phyloP scores from a whole-genome alignment of 2,329 filamentous ascomycete genomes.

The Didymella segeticola region DNA sequence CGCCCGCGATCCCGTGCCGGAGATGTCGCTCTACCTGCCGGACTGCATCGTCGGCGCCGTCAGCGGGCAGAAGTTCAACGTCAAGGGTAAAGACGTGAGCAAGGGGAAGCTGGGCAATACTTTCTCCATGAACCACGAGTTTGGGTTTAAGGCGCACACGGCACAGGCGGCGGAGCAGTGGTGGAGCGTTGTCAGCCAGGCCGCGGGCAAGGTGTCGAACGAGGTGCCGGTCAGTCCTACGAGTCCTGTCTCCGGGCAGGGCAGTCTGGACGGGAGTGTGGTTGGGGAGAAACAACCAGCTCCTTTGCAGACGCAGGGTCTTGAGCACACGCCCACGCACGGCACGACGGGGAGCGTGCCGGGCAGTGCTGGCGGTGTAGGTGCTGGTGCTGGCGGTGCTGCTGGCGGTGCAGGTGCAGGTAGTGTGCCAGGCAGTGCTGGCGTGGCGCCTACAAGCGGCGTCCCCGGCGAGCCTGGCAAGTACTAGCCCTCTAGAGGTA shows the following conservation, averaged over 20 bases:
- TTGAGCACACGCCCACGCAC: conserved; percentile 30
- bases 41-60: conserved; percentile 80
- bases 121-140: conserved; percentile 78
- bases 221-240: conserved; percentile 51
- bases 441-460: conserved; percentile 19
- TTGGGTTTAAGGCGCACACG: conserved; percentile 87
- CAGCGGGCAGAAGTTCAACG: conserved; percentile 83
- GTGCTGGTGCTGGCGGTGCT: conserved; percentile 6
- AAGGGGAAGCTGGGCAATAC: conserved; percentile 79
- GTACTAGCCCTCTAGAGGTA: conserved; percentile 33
- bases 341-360: conserved; percentile 23
- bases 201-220: conserved; percentile 60
- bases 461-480: conserved; percentile 41
- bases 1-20: conserved; percentile 76
- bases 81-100: conserved; percentile 93
- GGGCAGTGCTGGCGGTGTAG: conserved; percentile 19
- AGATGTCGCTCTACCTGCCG: conserved; percentile 89
- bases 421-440: background rate
- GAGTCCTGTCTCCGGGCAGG: conserved; percentile 41
- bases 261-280: conserved; percentile 19
- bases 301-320: conserved; percentile 44
- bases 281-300: conserved; percentile 27
- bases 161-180: conserved; percentile 82
- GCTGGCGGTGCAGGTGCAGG: conserved; percentile 11
- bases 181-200: conserved; percentile 74